These are phyloP conservation scores for Pythium rishiriense DNA, from an alignment of 352 stramenopile genomes.

Conservation along the genomic window DNA sequence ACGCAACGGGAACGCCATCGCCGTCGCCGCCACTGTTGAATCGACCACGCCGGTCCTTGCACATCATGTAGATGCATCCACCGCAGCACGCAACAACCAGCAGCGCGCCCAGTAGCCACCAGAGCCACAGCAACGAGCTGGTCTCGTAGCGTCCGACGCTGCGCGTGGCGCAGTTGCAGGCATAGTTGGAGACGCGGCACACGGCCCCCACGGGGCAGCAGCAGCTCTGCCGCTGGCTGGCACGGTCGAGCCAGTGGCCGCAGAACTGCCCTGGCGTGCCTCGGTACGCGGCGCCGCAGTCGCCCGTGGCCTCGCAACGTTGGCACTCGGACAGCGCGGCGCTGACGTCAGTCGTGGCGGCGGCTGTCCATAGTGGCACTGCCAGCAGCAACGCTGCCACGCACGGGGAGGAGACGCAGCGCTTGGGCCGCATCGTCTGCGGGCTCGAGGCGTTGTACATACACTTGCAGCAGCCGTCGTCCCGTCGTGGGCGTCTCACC, in stretches of 20 bases:
- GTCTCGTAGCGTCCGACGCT: neutral
- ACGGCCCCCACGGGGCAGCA: constrained; percentile 45
- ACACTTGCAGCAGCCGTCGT: neutral
- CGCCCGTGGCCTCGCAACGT: constrained; percentile 40
- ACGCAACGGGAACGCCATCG: constrained; percentile 16
- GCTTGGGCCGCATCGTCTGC: no score
- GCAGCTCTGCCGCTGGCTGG: constrained; percentile 39
- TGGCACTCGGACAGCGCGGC: constrained; percentile 44
- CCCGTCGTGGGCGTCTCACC: neutral
- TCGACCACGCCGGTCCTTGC: neutral
- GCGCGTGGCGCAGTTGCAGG: constrained; percentile 36
- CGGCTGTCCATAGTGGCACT: constrained; percentile 7
- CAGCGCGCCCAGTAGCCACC: constrained; percentile 38
- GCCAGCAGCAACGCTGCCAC: neutral
- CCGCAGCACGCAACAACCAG: constrained; percentile 14
- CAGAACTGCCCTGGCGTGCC: constrained; percentile 44
- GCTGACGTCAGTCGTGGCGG: constrained; percentile 7
- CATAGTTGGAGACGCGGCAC: constrained; percentile 54
- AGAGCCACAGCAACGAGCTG: constrained; percentile 40
- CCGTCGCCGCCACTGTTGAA: neutral
- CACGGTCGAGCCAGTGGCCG: constrained; percentile 55
- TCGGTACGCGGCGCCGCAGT: constrained; percentile 44
- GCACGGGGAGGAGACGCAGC: no score
- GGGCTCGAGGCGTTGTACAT: no score
- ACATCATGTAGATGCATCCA: constrained; percentile 22